Base-by-base conservation (phyloP, 140 eudicot species). In the Anethum foeniculum region DNA sequence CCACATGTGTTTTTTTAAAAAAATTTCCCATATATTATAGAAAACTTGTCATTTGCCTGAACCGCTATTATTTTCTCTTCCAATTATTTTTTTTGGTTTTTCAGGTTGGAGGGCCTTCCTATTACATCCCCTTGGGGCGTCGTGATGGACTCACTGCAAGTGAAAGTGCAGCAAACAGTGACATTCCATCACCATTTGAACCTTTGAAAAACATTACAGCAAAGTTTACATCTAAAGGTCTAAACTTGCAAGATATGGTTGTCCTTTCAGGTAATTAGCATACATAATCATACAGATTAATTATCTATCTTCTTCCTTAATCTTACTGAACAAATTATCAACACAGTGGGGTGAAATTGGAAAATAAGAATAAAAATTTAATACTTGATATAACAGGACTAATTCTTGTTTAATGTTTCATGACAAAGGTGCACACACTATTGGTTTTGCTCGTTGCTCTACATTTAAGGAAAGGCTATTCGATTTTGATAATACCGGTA, bases 61-160 rank as follows among this genome's bases (percentile, higher is more conserved):
- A 12, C 38, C 73, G 28, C 38, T 65, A 28, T 36, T 6, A 14
- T 34, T 2, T 71, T 4, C 1, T 69, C 2, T 75, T 23, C 56
- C 5, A 27, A 75, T 0, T 44, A 43, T 0, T 12, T 25, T 13
- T 44, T 3, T 9, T 1, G 9, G 12, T 52, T 86, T 84, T 64
- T 58, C 79, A 93, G 97, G 19, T 89, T 13, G 92, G 97, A 80
- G 97, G 97, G 36, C 91, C 91, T 14, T 91, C 56, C 52, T 93
- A 87, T 87, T 39, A 77, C 16, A 73, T 93, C 78, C 84, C 93
- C 62, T 65, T 93, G 79, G 98, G 96, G n/a, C 94, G 98, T 79
- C 93, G 96, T 46, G 98, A 93, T 82, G 84, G 98, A 80, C 58
- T 93, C 30, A 88, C 89, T 34, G 98, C 98, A 11, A 93, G 86